Conservation (phyloP, 768 basidiomycete genomes). For the Wakefieldia striispora region DNA sequence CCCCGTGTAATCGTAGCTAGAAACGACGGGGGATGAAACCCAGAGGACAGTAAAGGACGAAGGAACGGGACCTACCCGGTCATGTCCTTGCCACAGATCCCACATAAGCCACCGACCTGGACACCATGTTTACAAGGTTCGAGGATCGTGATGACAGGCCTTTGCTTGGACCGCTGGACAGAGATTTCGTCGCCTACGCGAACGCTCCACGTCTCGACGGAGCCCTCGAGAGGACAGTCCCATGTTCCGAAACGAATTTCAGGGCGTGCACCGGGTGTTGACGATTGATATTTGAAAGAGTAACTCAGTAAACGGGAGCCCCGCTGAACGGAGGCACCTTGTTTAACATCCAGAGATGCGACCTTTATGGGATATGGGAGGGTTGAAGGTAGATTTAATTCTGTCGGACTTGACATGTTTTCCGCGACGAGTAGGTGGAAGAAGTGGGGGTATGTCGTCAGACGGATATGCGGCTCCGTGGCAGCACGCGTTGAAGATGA, state of each 20-base stretch:
- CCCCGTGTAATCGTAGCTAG: slow-evolving; percentile 80
- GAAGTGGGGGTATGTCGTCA: slow-evolving; percentile 11
- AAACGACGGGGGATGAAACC: slow-evolving; percentile 11
- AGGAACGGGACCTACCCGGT: slow-evolving; percentile 58
- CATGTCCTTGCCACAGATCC: slow-evolving; percentile 94
- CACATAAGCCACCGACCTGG: slow-evolving; percentile 89
- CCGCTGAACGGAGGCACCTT: slow-evolving; percentile 51
- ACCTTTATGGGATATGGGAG: slow-evolving; percentile 88
- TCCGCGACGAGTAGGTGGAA: background rate
- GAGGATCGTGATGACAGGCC: slow-evolving; percentile 60
- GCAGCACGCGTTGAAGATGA: background rate
- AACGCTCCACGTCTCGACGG: slow-evolving; percentile 68
- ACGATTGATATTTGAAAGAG: slow-evolving; percentile 64
- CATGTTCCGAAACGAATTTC: slow-evolving; percentile 85
- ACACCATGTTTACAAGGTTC: slow-evolving; percentile 98
- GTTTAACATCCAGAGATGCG: slow-evolving; percentile 57
- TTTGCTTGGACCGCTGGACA: slow-evolving; percentile 53
- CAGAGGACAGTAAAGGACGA: slow-evolving; percentile 1
- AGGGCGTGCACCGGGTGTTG: slow-evolving; percentile 43
- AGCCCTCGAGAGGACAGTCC: slow-evolving; percentile 86
- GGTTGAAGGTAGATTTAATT: slow-evolving; percentile 69
- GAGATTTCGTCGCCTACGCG: slow-evolving; percentile 64
- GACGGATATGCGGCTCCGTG: background rate
- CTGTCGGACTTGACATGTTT: slow-evolving; percentile 61
- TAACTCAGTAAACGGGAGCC: slow-evolving; percentile 83